These are phyloP conservation scores for Eimeria praecox DNA, from an alignment of 169 alveolate species.

Conservation along the genomic window DNA sequence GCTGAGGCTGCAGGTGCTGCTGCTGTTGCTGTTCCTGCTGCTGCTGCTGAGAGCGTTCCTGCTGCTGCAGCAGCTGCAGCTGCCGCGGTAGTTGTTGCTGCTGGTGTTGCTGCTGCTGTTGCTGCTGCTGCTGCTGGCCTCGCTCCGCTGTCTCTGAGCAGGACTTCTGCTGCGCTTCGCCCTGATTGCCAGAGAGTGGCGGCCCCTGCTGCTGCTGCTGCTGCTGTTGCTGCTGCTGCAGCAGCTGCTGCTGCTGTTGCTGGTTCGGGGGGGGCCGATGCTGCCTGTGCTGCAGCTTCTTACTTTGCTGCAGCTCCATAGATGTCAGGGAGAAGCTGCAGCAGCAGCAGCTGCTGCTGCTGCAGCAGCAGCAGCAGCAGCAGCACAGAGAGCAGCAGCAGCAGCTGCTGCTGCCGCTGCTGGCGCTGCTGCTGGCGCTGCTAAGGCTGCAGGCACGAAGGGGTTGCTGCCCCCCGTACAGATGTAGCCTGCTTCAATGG, in stretches of 20 bases:
- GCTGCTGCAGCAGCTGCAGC: slow-evolving; percentile 6
- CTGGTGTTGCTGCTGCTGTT: slow-evolving; percentile 31
- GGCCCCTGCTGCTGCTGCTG: slow-evolving; percentile 46
- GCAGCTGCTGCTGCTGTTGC: slow-evolving; percentile 50
- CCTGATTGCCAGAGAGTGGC: background rate
- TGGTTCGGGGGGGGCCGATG: slow-evolving; percentile 33
- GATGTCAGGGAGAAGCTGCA: background rate
- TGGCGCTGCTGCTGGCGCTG: slow-evolving; percentile 27
- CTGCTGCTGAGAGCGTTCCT: slow-evolving; percentile 13
- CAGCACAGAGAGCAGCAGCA: background rate
- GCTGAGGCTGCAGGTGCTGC: too few species aligned
- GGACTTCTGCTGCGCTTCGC: background rate
- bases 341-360: background rate
- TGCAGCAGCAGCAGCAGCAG: background rate
- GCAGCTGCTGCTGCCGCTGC: slow-evolving; percentile 39
- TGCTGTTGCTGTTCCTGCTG: slow-evolving; percentile 39
- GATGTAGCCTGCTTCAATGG: too few species aligned
- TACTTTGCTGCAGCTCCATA: background rate
- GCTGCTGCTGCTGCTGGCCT: slow-evolving; percentile 44
- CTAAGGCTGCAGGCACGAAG: background rate
- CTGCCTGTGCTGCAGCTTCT: slow-evolving; percentile 41
- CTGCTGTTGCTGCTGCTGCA: slow-evolving; percentile 47
- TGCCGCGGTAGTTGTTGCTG: too few species aligned
- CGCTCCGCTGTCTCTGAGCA: background rate
- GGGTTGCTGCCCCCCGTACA: too few species aligned